Evolutionary conservation across 257 asterid genomes (phyloP).

Genomic region (Leptodermis oblonga): DNA sequence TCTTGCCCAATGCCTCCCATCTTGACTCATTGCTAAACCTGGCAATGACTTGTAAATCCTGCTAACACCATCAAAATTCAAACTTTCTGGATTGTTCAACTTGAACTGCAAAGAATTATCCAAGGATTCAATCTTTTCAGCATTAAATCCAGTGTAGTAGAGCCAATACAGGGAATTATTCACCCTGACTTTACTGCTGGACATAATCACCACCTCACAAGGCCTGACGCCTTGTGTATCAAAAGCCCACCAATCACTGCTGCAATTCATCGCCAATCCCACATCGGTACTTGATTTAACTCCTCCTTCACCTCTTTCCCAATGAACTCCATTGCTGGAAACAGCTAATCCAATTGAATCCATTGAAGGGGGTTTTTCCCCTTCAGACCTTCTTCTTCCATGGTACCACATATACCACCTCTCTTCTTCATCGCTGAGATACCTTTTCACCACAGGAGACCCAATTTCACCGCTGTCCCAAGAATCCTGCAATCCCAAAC

Average conservation of each 20-base stretch:
- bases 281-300: conserved; percentile 59
- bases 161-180: conserved; percentile 80
- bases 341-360: conserved; percentile 77
- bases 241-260: conserved; percentile 92
- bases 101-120: conserved; percentile 15
- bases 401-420: conserved; percentile 91
- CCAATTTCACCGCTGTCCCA: conserved; percentile 85
- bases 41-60: conserved; percentile 57
- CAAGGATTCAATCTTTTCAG: conserved; percentile 29
- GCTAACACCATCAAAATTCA: conserved; percentile 3
- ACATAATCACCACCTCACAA: conserved; percentile 70
- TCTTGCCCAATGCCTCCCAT: conserved; percentile 93
- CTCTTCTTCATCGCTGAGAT: conserved; percentile 77
- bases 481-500: conserved; percentile 48
- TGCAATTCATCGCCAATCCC: conserved; percentile 61
- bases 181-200: conserved; percentile 62
- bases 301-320: conserved; percentile 68
- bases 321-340: conserved; percentile 82
- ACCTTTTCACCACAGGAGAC: conserved; percentile 88
- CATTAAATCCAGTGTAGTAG: conserved; percentile 61
- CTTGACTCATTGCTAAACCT: conserved; percentile 93
- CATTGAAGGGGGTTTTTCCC: conserved; percentile 25
- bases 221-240: conserved; percentile 74
- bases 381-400: conserved; percentile 49
- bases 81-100: conserved; percentile 21